Percentiles rank a stretch among this genome's conserved stretches.
Evolutionary conservation across 1,284 basidiomycete genomes (phyloP).

Genomic region (Ceratobasidium papillatum): DNA sequence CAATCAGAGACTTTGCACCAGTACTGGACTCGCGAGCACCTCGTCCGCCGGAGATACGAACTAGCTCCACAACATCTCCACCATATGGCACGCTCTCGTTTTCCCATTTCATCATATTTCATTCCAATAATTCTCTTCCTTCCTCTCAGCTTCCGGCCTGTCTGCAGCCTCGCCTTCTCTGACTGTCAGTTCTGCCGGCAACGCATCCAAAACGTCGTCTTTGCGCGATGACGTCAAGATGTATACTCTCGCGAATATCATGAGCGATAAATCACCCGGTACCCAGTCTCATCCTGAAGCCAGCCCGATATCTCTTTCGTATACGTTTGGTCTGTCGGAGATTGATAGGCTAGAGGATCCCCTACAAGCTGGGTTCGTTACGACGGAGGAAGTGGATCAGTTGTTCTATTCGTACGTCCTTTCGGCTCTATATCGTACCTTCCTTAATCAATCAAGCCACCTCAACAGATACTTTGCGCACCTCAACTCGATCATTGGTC

Average conservation of each 20-base stretch:
- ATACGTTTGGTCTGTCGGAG: constrained; percentile 10
- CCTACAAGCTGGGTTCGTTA: constrained; percentile 48
- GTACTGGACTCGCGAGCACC: constrained; percentile 31
- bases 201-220: background rate
- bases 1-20: background rate
- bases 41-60: constrained; percentile 6
- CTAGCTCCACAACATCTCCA: background rate
- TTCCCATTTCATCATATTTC: background rate
- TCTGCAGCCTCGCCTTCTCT: constrained; percentile 27
- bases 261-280: constrained; percentile 10
- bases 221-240: constrained; percentile 25
- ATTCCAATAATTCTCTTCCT: background rate
- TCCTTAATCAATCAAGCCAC: background rate
- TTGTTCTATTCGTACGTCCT: constrained; percentile 50
- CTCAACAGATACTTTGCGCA: constrained; percentile 36
- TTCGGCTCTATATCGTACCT: background rate
- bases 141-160: background rate
- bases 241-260: constrained; percentile 35
- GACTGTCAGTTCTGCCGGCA: constrained; percentile 20
- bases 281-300: background rate
- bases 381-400: constrained; percentile 48
- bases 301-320: background rate
- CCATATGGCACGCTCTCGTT: background rate
- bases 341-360: constrained; percentile 46
- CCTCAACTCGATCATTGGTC: constrained; percentile 48